Percentiles rank a stretch among this genome's conserved stretches.
Evolutionary conservation across 2,329 filamentous ascomycete species (phyloP).

Genomic region (Aspergillus sp.): DNA sequence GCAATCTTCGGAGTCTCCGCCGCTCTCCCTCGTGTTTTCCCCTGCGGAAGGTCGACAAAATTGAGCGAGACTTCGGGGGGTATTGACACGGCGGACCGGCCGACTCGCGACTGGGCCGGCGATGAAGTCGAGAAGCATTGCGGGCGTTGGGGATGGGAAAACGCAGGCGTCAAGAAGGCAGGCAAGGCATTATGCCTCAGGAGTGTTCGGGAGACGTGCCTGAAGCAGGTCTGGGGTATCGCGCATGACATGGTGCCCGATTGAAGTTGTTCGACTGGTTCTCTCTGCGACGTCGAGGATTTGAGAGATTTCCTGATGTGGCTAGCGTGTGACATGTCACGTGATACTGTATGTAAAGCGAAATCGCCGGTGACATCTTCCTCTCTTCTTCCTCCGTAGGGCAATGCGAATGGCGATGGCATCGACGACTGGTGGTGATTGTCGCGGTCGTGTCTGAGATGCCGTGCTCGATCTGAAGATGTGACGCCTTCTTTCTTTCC

Average conservation of each 20-base stretch:
- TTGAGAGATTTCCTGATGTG: conserved; percentile 18
- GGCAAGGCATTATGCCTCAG: conserved; percentile 49
- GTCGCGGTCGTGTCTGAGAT: no score
- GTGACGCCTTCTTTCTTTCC: no score
- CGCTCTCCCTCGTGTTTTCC: conserved; percentile 51
- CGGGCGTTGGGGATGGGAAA: conserved; percentile 38
- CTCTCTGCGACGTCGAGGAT: conserved; percentile 21
- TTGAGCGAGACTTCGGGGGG: conserved; percentile 73
- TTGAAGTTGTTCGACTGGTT: conserved; percentile 15
- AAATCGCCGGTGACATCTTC: no score
- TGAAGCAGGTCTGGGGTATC: conserved; percentile 51
- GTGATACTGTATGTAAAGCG: no score
- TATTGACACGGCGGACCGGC: conserved; percentile 67
- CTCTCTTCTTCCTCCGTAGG: no score
- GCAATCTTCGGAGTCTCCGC: conserved; percentile 52
- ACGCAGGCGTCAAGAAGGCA: conserved; percentile 63
- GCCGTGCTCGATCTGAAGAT: no score
- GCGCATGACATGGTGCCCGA: conserved; percentile 52
- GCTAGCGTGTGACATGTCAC: no score
- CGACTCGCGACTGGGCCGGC: conserved; percentile 68
- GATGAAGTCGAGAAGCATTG: conserved; percentile 64
- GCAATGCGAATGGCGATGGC: no score
- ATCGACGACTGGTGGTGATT: no score
- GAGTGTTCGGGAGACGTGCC: conserved; percentile 45
- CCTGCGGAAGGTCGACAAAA: conserved; percentile 54